These are phyloP conservation scores for Auxenochlorella pyrenoidosa DNA, from an alignment of 139 green algal species.

Conservation along the genomic window DNA sequence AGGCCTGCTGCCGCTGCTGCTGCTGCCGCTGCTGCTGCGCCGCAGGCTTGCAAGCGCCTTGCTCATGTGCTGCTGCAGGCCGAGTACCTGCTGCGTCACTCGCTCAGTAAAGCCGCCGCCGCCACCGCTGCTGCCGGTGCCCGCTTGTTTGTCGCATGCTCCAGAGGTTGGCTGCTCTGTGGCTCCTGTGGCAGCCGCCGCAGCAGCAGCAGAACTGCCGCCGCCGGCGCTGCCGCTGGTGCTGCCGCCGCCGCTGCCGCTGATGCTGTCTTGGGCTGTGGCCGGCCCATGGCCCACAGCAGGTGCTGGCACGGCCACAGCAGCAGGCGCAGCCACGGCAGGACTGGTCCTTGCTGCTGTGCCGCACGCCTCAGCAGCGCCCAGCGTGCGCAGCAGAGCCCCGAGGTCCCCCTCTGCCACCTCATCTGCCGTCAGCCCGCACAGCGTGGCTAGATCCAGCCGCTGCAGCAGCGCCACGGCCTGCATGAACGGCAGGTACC, in stretches of 20 bases:
- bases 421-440: background rate
- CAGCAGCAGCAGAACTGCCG: too few relatives aligned
- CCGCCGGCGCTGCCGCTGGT: too few relatives aligned
- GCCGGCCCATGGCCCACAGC: background rate
- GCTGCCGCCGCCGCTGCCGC: background rate
- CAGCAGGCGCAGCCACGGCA: background rate
- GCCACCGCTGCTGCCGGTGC: background rate
- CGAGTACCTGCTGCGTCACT: constrained; percentile 14
- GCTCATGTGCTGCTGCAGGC: constrained; percentile 35
- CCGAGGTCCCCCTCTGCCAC: background rate
- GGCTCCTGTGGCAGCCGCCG: too few relatives aligned
- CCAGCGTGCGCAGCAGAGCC: background rate
- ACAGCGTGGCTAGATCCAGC: background rate
- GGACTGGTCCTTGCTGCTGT: background rate
- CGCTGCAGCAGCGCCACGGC: background rate
- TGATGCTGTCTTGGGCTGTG: background rate
- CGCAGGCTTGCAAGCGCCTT: constrained; percentile 25
- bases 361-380: background rate
- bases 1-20: background rate
- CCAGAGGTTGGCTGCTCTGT: too few relatives aligned
- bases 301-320: background rate
- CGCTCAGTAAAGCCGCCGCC: background rate
- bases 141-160: background rate
- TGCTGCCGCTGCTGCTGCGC: background rate
- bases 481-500: too few relatives aligned